Conservation (phyloP, 1,284 basidiomycete species). For the Microbotryum scabiosae region DNA sequence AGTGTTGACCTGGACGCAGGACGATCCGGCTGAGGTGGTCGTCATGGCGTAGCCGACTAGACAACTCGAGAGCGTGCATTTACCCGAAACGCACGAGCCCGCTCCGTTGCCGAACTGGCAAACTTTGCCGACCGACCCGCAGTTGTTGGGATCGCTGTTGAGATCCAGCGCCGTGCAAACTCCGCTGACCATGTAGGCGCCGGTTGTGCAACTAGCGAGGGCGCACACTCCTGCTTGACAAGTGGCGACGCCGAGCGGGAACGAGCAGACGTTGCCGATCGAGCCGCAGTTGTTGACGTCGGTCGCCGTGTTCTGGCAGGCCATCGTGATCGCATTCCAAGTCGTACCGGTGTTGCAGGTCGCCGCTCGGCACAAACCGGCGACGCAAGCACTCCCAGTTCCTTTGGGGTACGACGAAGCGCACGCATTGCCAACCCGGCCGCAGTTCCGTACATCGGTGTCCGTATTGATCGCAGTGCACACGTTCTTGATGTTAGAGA, state of each 20-base stretch:
- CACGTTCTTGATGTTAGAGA: background rate
- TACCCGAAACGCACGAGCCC: slow-evolving; percentile 17
- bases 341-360: slow-evolving; percentile 15
- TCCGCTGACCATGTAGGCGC: slow-evolving; percentile 4
- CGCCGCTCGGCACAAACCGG: slow-evolving; percentile 8
- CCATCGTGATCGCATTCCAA: slow-evolving; percentile 7
- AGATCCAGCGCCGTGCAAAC: background rate
- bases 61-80: slow-evolving; percentile 21
- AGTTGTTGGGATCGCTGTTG: slow-evolving; percentile 3
- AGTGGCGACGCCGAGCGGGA: slow-evolving; percentile 7
- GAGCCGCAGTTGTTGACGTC: slow-evolving; percentile 22
- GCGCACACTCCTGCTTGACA: slow-evolving; percentile 6
- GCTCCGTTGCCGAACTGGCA: slow-evolving; percentile 23
- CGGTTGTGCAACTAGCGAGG: slow-evolving; percentile 11
- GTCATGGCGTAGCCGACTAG: slow-evolving; percentile 19
- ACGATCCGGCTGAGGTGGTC: background rate
- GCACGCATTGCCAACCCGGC: slow-evolving; percentile 18
- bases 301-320: slow-evolving; percentile 5
- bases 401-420: slow-evolving; percentile 17
- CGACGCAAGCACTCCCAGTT: slow-evolving; percentile 6
- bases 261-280: slow-evolving; percentile 11
- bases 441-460: slow-evolving; percentile 17
- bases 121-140: slow-evolving; percentile 15
- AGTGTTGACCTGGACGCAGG: slow-evolving; percentile 10
- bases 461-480: slow-evolving; percentile 3